Base-by-base conservation (phyloP, 208 protist species). In the Balamuthia mandrillaris region DNA sequence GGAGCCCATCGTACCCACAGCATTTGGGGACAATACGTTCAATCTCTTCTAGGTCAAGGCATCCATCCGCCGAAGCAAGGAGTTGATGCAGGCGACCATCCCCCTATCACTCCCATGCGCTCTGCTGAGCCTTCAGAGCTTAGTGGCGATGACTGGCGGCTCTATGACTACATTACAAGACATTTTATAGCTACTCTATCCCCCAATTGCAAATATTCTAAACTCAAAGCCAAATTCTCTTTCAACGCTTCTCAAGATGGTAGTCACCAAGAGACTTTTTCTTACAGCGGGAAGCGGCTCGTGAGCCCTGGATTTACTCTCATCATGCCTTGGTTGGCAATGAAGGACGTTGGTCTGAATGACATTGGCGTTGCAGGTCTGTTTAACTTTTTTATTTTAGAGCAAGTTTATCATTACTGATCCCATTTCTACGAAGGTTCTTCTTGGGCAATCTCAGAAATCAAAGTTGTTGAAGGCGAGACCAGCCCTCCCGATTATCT, bases 331-430 rank as follows among this genome's bases (percentile, higher is more conserved):
- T 88, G 93, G 85, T 65, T 90, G 10, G 68, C 88, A 21, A 87
- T 96, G 16, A 87, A 92, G 74, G 94, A 96, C 39, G 93, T 96
- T 70, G 85, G 88, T 33, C 83, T 97, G n/a, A 93, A 88, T 1
- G 93, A 94, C 79, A 86, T 97, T 31, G 90, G n/a, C 92, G 9
- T 31, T 35, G n/a, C 31, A 75, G 31, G 49, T 9, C 12, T 18
- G 44, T 54, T 35, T 45, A 42, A 42, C 9, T 52, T 18, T 75
- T 16, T n/a, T 27, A 16, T 58, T 42, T 35, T 29, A 63, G n/a
- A n/a, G 49, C 16, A 58, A 18, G 6, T 75, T 58, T 44, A 27
- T 9, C 66, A 18, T 31, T 6, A 75, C 18, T 27, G 9, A 16
- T 9, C 66, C 9, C 12, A 42, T 9, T 9, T 10, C 33, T 75